Conservation (phyloP, 441 rosid genomes). For the Daphne laureola region DNA sequence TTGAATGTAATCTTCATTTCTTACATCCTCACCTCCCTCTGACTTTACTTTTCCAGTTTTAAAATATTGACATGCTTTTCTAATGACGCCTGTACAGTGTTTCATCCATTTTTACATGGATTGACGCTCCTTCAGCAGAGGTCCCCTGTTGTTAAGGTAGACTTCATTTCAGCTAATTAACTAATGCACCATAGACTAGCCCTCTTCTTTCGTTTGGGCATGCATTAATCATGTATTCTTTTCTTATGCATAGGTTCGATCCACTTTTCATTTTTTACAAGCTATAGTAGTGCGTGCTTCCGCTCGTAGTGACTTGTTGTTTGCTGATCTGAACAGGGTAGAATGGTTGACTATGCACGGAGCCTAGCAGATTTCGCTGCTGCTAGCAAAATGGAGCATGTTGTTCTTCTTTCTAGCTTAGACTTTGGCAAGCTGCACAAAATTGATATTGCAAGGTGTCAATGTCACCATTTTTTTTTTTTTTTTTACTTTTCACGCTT, state of each 20-base stretch:
- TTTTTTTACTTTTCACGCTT: not conserved
- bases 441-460: constrained; percentile 77
- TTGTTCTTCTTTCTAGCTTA: constrained; percentile 66
- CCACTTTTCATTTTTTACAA: no score
- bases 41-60: not conserved
- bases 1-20: constrained; percentile 47
- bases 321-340: constrained; percentile 42
- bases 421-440: constrained; percentile 84
- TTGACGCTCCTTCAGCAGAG: constrained; percentile 65
- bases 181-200: no score
- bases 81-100: constrained; percentile 33
- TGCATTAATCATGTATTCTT: no score
- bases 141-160: constrained; percentile 68
- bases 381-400: constrained; percentile 65
- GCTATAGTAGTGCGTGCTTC: no score
- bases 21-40: not conserved
- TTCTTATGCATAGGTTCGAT: no score
- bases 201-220: no score
- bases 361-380: constrained; percentile 73
- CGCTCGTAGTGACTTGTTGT: no score
- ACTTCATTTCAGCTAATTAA: not conserved
- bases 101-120: constrained; percentile 39
- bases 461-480: not conserved
- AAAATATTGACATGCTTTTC: not conserved
- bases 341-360: constrained; percentile 68